Evolutionary conservation across 352 stramenopile genomes (phyloP), one percentile per base, ranked within the genome.

Genomic region (Pythium angustatum): DNA sequence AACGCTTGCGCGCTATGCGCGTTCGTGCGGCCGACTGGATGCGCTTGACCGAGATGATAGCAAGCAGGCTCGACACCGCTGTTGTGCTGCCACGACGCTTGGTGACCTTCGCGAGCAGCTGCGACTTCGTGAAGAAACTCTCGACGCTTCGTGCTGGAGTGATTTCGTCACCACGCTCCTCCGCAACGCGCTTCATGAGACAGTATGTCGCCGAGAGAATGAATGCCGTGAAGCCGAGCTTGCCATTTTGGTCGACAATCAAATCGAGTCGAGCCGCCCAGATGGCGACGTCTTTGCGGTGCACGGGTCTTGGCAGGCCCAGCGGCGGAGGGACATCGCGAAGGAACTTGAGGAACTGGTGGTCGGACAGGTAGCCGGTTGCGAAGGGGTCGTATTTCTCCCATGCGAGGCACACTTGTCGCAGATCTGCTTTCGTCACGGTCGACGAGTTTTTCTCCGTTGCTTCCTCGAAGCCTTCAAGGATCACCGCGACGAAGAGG

Each of bases 401-500:
- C 77, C 77, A 85, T 2, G 71, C 19, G 3, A 17, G 28, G 9
- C 68, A 68, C 24, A 79, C 64, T 9, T 69, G 57, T 2, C 28
- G 19, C 9, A 85, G 28, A 48, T 85, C 72, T 12, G 72, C 69
- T n/a, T 79, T 81, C 21, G 72, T 75, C 51, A 78, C 64, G 11
- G 61, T 58, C 24, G 64, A 74, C 21, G 67, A 47, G 31, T 78
- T 78, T 24, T 77, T 75, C 65, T 77, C 76, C 3, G 70, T 79
- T 5, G 69, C 76, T 41, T 92, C 84, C 55, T 78, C 69, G 62
- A 95, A 95, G 30, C 79, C 76, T 48, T 95, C 84, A 22, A 95
- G 68, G 53, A 95, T 88, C 9, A 94, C 83, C 27, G 86, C 86
- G 2, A 93, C 82, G 40, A 94, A 88, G 19, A 95, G 65, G 57